Base-by-base conservation (phyloP, 1,284 basidiomycete genomes). In the Ustilago lituana region DNA sequence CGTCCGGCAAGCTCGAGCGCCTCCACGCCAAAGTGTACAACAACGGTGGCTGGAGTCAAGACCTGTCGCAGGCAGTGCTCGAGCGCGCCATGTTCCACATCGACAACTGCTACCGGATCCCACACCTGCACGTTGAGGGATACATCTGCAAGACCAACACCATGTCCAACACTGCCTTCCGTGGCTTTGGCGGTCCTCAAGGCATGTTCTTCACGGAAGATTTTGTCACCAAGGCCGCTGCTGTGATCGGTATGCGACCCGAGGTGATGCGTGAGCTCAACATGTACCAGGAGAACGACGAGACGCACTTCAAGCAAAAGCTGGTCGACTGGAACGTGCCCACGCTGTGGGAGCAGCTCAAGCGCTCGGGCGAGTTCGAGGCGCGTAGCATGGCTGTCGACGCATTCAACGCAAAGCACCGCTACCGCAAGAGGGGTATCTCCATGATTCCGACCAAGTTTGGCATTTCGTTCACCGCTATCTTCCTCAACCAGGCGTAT, bases 1-100 rank as follows among this genome's bases (percentile, higher is more conserved):
- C 72, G n/a, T 62, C 74, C 20, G 83, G 83, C 24, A 79, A 77
- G 63, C 51, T 83, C 3, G 68, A 74, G 22, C 81, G 80, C 5
- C 51, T 83, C 36, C 66, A 81, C 10, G 75, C 73, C 29, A 67
- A 77, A 35, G 71, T 82, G 17, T 83, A 78, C 54, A 80, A 80
- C 68, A 83, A 83, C 45, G 83, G 76, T 17, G 83, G 83, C 1
- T 80, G 81, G 71, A 78, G 74, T 45, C 80, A 82, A 41, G 80
- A 82, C 48, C 70, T 83, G 26, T 76, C 73, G 39, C 75, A 78
- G 37, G 83, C 82, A 5, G 82, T 83, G 15, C 60, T 79, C 9
- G 83, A 83, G 54, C 76, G 83, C 3, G 80, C 79, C 19, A 77
- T 83, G 68, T 79, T 81, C 19, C 83, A 83, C 57, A 74, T 82